Conservation (phyloP, 1,284 basidiomycete genomes). For the Marasmius fiardii region DNA sequence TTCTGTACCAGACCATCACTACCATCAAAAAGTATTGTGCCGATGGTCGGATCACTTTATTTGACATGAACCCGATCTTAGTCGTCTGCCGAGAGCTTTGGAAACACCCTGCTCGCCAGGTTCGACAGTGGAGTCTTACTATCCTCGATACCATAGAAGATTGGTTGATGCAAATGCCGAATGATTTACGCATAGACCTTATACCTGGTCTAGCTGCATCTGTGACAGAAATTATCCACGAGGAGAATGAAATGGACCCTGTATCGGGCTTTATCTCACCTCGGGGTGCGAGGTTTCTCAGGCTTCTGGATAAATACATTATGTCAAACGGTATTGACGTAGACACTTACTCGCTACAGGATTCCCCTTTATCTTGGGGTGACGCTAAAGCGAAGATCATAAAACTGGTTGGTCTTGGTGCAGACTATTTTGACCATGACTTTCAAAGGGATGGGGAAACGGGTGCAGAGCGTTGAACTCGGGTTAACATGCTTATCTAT, state of each 20-base stretch:
- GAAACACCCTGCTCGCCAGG: constrained; percentile 7
- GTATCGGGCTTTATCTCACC: constrained; percentile 10
- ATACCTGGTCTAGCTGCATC: constrained; percentile 11
- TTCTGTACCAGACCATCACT: constrained; percentile 10
- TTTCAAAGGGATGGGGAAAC: too few species aligned
- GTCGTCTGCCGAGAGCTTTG: constrained; percentile 11
- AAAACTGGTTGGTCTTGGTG: constrained; percentile 5
- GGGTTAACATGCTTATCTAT: too few species aligned
- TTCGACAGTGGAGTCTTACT: constrained; percentile 6
- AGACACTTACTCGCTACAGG: constrained; percentile 11
- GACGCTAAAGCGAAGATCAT: constrained; percentile 11
- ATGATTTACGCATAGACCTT: constrained; percentile 8
- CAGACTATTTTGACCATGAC: constrained; percentile 10
- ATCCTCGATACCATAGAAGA: constrained; percentile 11
- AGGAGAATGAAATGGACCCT: constrained; percentile 6
- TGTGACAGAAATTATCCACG: constrained; percentile 11
- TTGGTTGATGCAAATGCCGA: constrained; percentile 8
- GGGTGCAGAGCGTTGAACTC: too few species aligned
- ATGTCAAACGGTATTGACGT: constrained; percentile 9
- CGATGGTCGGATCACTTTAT: constrained; percentile 10
- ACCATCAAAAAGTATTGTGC: constrained; percentile 8
- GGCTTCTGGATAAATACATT: constrained; percentile 5
- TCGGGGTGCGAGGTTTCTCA: constrained; percentile 9
- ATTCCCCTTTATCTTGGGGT: constrained; percentile 12
- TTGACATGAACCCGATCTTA: constrained; percentile 13